These are phyloP conservation scores for Tubosaeta brunneosetosa DNA, from an alignment of 768 basidiomycete species.

Conservation along the genomic window DNA sequence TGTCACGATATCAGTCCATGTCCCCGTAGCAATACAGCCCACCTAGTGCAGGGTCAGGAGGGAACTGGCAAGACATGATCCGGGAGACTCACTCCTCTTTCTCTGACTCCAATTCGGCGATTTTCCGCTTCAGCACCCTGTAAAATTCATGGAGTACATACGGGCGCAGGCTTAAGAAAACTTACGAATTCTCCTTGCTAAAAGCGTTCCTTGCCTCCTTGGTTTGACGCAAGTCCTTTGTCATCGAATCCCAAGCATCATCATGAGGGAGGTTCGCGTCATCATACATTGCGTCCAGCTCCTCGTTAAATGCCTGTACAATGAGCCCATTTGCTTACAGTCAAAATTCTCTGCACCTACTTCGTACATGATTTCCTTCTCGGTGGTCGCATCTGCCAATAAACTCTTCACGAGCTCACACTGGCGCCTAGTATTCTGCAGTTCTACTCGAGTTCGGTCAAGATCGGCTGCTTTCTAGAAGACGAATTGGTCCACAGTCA, in stretches of 20 bases:
- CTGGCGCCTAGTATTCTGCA: constrained; percentile 67
- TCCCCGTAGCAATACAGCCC: constrained; percentile 55
- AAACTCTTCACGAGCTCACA: constrained; percentile 77
- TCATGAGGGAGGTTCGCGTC: constrained; percentile 77
- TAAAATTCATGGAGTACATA: constrained; percentile 3
- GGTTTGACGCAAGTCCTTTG: constrained; percentile 63
- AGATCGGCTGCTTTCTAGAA: constrained; percentile 59
- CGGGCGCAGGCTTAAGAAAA: constrained; percentile 10
- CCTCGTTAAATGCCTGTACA: constrained; percentile 85
- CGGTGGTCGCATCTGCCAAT: constrained; percentile 69
- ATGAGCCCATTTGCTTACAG: not conserved
- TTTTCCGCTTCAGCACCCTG: constrained; percentile 65
- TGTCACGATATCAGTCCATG: constrained; percentile 41
- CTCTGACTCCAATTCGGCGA: constrained; percentile 70
- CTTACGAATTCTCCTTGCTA: constrained; percentile 76
- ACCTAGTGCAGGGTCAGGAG: constrained; percentile 40
- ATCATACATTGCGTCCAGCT: constrained; percentile 87
- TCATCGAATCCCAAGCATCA: constrained; percentile 80
- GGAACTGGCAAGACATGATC: not conserved
- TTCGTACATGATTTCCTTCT: constrained; percentile 93
- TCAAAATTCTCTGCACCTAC: constrained; percentile 38
- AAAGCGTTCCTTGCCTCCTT: constrained; percentile 75
- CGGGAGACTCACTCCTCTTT: constrained; percentile 65
- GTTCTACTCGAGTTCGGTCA: constrained; percentile 56
- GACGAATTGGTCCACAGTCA: not conserved